Base-by-base conservation (phyloP, 2,329 filamentous ascomycete species). In the Microdochium paspali region DNA sequence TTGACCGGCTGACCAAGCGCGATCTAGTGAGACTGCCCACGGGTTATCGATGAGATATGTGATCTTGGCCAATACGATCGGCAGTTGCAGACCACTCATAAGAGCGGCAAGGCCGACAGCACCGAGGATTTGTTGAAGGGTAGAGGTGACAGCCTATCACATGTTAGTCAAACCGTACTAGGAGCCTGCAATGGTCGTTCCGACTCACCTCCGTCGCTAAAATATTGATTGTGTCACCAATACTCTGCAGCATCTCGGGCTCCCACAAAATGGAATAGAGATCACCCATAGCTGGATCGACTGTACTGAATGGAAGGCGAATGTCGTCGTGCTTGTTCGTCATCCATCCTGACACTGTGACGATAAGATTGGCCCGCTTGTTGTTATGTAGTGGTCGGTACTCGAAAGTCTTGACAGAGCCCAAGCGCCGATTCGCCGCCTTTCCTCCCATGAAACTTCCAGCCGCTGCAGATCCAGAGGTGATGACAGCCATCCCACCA, bases 151-250 rank as follows among this genome's bases (percentile, higher is more conserved):
- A 58, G 93, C 93, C 87, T 91, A 51, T 44, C 43, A n/a, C 31
- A 40, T 40, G 51, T 67, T 54, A 69, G 61, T 44, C 47, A 44
- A 13, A 46, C 26, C n/a, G 10, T 35, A 44, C 30, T 28, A 26
- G n/a, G 46, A n/a, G 45, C 25, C 32, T 6, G 13, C 26, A 24
- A 48, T 35, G 10, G 13, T 12, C 12, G 47, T 35, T 10, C 5
- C 6, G 12, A 40, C 35, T 21, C 23, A 91, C 88, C 80, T 98
- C 93, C 28, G 93, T 98, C 49, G 93, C 93, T 53, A 98, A 73
- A 66, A 98, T 97, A 59, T 96, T 96, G 59, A 98, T 97, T 43
- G 93, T 98, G 63, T 93, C 88, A 78, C 93, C 93, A 84, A 96
- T 98, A 66, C 89, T 95, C 57, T 82, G 85, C 61, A 98, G 77